These are phyloP conservation scores for Cyamopsis tetragonoloba DNA, from an alignment of 306 rosid species.

Conservation along the genomic window DNA sequence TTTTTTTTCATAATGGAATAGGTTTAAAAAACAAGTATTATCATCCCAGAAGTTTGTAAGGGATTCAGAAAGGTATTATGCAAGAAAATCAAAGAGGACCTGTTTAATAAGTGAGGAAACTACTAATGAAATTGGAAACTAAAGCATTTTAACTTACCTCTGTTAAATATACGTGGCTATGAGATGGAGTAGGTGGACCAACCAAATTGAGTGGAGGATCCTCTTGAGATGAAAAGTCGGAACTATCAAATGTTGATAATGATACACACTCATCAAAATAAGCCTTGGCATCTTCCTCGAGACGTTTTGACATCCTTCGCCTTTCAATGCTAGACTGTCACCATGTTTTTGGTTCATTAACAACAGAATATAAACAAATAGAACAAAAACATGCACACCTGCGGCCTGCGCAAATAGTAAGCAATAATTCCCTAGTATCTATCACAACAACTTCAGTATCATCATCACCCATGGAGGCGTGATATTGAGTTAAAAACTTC, in stretches of 20 bases:
- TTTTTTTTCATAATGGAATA: not conserved
- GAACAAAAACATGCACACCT: not conserved
- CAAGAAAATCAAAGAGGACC: conserved; percentile 17
- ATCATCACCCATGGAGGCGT: not conserved
- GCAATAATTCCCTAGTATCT: not conserved
- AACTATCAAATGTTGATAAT: conserved; percentile 89
- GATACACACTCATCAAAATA: conserved; percentile 95
- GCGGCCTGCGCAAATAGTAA: not conserved
- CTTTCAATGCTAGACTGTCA: conserved; percentile 88
- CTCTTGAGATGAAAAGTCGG: conserved; percentile 90
- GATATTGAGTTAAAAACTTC: not conserved
- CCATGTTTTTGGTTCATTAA: conserved; percentile 13
- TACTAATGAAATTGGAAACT: conserved; percentile 15
- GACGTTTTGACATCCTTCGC: conserved; percentile 82
- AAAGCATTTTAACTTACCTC: conserved; percentile 57
- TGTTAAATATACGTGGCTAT: conserved; percentile 24
- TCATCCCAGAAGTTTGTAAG: not conserved
- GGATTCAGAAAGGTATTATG: not conserved
- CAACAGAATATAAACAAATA: conserved; percentile 2
- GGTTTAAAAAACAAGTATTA: not conserved
- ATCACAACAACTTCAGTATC: not conserved
- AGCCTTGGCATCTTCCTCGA: conserved; percentile 85
- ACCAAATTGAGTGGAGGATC: conserved; percentile 55
- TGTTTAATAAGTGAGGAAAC: conserved; percentile 28
- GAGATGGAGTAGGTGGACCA: conserved; percentile 42